Evolutionary conservation across 352 stramenopile genomes (phyloP).

Genomic region (Phytophthora aleatoria): DNA sequence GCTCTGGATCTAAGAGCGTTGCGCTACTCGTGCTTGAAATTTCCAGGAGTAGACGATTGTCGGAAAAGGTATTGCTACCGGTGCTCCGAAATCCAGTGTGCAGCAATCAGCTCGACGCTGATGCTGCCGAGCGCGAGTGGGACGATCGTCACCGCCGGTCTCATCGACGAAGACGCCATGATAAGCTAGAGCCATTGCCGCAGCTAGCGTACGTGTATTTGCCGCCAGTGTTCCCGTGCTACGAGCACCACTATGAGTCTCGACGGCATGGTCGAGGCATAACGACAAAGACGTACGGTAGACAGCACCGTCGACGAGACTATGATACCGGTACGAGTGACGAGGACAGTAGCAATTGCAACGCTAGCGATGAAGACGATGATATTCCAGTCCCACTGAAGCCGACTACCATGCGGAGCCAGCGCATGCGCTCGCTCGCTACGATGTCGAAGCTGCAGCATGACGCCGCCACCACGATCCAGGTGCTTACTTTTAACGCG

Average conservation of each 20-base stretch:
- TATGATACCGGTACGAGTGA: slow-evolving; percentile 15
- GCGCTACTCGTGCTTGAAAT: slow-evolving; percentile 10
- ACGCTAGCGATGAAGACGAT: slow-evolving; percentile 17
- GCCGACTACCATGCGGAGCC: slow-evolving; percentile 26
- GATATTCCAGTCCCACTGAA: background rate
- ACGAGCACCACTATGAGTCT: slow-evolving; percentile 6
- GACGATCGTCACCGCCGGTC: slow-evolving; percentile 7
- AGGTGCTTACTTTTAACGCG: slow-evolving; percentile 25
- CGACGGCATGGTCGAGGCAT: background rate
- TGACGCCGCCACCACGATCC: slow-evolving; percentile 44
- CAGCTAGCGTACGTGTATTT: slow-evolving; percentile 30
- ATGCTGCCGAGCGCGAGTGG: slow-evolving; percentile 7
- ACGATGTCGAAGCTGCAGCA: slow-evolving; percentile 54
- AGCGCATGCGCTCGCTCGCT: slow-evolving; percentile 52
- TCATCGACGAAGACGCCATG: slow-evolving; percentile 18
- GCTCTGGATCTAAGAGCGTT: slow-evolving; percentile 22
- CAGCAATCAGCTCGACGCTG: slow-evolving; percentile 26
- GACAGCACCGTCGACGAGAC: background rate
- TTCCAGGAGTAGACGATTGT: slow-evolving; percentile 1
- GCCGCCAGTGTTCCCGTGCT: slow-evolving; percentile 11
- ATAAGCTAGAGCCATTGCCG: slow-evolving; percentile 8
- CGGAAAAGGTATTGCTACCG: slow-evolving; percentile 24
- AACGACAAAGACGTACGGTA: background rate
- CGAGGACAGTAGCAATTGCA: slow-evolving; percentile 18
- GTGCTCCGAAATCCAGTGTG: slow-evolving; percentile 17